Percentiles rank a stretch among this genome's conserved stretches.
Evolutionary conservation across 1,284 basidiomycete species (phyloP).

Genomic region (Austropuccinia psidii): DNA sequence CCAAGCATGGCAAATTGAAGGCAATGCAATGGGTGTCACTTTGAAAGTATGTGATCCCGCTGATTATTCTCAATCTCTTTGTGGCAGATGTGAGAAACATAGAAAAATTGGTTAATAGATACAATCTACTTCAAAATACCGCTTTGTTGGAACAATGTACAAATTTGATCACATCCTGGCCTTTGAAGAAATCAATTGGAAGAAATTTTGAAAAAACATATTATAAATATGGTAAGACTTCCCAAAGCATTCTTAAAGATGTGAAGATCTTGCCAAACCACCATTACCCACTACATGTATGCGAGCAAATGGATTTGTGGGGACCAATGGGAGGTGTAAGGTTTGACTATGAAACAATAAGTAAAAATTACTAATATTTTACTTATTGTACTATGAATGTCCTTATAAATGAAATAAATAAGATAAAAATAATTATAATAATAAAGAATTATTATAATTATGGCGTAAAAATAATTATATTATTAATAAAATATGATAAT

Average conservation of each 20-base stretch:
- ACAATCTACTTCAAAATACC: not conserved
- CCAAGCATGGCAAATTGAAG: not conserved
- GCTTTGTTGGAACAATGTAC: not conserved
- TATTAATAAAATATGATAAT: too few relatives aligned
- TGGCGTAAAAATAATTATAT: too few relatives aligned
- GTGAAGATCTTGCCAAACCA: not conserved
- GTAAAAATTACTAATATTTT: too few relatives aligned
- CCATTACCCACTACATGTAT: constrained; percentile 5
- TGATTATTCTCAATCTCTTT: not conserved
- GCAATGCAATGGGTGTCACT: not conserved
- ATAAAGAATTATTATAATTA: too few relatives aligned
- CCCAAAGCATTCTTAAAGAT: not conserved
- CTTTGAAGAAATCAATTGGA: not conserved
- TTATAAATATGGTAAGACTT: not conserved
- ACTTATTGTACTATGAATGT: too few relatives aligned
- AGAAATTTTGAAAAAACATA: not conserved
- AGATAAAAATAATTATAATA: too few relatives aligned
- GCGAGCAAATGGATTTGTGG: not conserved
- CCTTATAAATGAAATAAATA: too few relatives aligned
- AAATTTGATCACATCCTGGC: not conserved
- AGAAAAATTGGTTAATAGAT: not conserved
- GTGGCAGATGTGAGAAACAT: not conserved
- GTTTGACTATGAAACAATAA: too few relatives aligned
- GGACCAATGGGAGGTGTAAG: too few relatives aligned
- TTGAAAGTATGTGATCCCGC: constrained; percentile 9